phyloP scores from a whole-genome alignment of 495 filamentous ascomycete genomes.

The Trichoderma gamsii region DNA sequence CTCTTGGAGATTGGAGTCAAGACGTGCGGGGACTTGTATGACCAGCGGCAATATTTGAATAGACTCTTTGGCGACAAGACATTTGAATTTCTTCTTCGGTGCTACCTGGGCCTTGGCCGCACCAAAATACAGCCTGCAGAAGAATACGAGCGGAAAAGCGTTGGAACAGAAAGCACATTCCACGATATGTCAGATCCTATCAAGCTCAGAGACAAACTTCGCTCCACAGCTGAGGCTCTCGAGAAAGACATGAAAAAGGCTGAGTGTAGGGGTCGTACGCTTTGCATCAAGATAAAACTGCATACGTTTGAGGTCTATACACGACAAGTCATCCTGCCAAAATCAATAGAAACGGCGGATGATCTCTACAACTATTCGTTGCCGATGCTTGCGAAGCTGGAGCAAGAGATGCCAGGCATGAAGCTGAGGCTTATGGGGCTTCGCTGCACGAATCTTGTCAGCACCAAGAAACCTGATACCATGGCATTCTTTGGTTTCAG shows the following conservation, averaged over 20 bases:
- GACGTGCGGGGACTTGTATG: conserved; percentile 84
- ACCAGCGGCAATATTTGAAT: conserved; percentile 60
- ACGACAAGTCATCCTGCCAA: conserved; percentile 67
- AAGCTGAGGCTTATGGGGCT: conserved; percentile 85
- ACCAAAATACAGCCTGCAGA: conserved; percentile 83
- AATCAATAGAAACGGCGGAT: conserved; percentile 63
- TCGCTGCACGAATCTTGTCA: conserved; percentile 78
- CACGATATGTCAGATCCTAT: conserved; percentile 64
- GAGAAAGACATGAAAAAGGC: conserved; percentile 78
- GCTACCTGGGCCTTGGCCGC: conserved; percentile 81
- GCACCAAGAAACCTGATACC: conserved; percentile 65
- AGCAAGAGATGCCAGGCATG: conserved; percentile 77
- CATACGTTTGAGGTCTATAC: conserved; percentile 91
- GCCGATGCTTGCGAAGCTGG: conserved; percentile 79
- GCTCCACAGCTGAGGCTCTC: conserved; percentile 74
- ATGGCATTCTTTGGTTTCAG: conserved; percentile 74
- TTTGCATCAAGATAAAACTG: conserved; percentile 88
- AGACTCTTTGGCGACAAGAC: conserved; percentile 88
- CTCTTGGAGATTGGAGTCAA: conserved; percentile 80
- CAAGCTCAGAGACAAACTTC: conserved; percentile 70
- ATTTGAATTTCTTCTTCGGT: conserved; percentile 76
- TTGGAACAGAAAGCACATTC: conserved; percentile 92
- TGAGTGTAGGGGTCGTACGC: conserved; percentile 80
- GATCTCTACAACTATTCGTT: conserved; percentile 77
- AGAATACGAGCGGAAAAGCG: conserved; percentile 85